Percentiles rank a stretch among this genome's conserved stretches.
Evolutionary conservation across 1,284 basidiomycete species (phyloP).

Genomic region (Inonotus hispidus): DNA sequence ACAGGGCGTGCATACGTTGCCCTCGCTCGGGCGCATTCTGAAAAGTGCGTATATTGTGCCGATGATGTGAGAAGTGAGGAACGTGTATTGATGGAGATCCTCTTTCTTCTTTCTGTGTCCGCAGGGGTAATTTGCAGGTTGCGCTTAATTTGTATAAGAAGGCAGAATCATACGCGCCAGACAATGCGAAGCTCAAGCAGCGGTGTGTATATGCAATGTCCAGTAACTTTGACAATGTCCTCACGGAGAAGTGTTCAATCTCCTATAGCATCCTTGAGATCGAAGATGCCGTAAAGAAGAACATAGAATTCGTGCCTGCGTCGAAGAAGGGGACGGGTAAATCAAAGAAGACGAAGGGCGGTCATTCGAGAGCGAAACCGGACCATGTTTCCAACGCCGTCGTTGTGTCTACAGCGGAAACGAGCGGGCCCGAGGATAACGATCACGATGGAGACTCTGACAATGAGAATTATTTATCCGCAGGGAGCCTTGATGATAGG

Average conservation of each 20-base stretch:
- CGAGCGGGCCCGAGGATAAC: not conserved
- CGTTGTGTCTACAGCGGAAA: not conserved
- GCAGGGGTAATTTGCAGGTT: slow-evolving; percentile 63
- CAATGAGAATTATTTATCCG: not conserved
- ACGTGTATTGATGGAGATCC: not conserved
- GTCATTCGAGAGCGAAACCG: slow-evolving; percentile 14
- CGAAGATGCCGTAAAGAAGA: slow-evolving; percentile 63
- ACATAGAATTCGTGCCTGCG: slow-evolving; percentile 52
- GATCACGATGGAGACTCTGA: slow-evolving; percentile 11
- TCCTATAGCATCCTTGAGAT: slow-evolving; percentile 62
- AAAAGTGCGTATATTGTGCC: slow-evolving; percentile 45
- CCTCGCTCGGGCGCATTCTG: slow-evolving; percentile 67
- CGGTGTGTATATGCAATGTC: slow-evolving; percentile 69
- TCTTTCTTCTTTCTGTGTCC: not conserved
- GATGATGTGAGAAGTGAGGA: not conserved
- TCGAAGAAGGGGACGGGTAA: slow-evolving; percentile 46
- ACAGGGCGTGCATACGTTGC: slow-evolving; percentile 70
- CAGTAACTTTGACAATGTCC: slow-evolving; percentile 42
- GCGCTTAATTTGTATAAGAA: slow-evolving; percentile 72
- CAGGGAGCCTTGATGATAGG: not conserved
- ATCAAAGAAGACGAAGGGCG: slow-evolving; percentile 30
- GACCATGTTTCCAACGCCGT: slow-evolving; percentile 17
- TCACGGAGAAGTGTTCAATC: not conserved
- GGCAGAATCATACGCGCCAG: slow-evolving; percentile 70
- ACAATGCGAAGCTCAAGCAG: slow-evolving; percentile 74